phyloP scores from a whole-genome alignment of 2,329 filamentous ascomycete species.

The Gliomastix tumulicola region DNA sequence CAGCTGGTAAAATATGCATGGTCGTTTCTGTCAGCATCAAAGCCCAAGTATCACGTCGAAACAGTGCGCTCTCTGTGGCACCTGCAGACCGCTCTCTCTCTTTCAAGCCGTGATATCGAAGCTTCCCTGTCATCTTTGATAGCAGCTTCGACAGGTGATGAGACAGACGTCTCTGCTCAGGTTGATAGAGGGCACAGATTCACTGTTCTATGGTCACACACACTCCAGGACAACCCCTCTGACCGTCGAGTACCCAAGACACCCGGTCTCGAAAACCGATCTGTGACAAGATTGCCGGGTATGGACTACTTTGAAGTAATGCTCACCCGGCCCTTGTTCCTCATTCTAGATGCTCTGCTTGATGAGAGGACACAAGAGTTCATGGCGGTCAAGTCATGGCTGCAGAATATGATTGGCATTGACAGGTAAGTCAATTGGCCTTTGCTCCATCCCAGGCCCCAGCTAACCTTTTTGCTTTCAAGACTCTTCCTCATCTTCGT shows the following conservation, averaged over 20 bases:
- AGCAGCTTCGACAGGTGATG: too few species aligned
- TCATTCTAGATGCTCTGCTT: slow-evolving; percentile 71
- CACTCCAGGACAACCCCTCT: slow-evolving; percentile 50
- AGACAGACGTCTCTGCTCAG: neutral
- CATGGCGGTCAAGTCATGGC: slow-evolving; percentile 73
- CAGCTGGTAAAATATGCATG: slow-evolving; percentile 68
- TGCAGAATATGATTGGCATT: slow-evolving; percentile 59
- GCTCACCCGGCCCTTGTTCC: slow-evolving; percentile 72
- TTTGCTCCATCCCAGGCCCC: neutral
- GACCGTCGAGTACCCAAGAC: slow-evolving; percentile 44
- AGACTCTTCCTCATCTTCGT: slow-evolving; percentile 58
- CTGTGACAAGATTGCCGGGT: slow-evolving; percentile 39
- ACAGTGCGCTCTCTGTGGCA: slow-evolving; percentile 82
- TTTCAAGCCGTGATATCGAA: slow-evolving; percentile 67
- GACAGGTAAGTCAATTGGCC: slow-evolving; percentile 43
- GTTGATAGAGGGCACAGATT: slow-evolving; percentile 66
- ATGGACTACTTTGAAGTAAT: slow-evolving; percentile 63
- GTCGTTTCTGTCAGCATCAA: slow-evolving; percentile 71
- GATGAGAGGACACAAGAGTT: slow-evolving; percentile 69
- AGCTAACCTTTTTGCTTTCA: neutral
- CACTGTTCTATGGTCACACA: slow-evolving; percentile 76
- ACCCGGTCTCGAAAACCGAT: slow-evolving; percentile 23
- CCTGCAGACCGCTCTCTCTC: slow-evolving; percentile 65
- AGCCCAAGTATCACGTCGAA: slow-evolving; percentile 92
- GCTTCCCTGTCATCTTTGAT: slow-evolving; percentile 68